Base-by-base conservation (phyloP, 2,329 filamentous ascomycete species). In the Colletotrichum higginsianum region DNA sequence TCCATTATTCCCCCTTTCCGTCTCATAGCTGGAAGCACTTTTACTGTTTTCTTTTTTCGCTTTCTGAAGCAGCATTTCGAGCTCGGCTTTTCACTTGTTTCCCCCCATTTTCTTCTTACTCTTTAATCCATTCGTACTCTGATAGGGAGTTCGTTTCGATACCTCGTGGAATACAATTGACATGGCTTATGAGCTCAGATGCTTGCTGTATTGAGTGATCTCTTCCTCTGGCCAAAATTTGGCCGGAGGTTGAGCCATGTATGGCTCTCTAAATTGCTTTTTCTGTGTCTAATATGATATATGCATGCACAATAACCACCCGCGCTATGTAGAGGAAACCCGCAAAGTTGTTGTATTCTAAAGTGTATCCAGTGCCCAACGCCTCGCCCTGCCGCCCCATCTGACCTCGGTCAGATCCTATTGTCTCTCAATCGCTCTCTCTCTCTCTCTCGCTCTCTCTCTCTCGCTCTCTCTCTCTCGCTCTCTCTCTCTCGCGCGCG, bases 141-240 rank as follows among this genome's bases (percentile, higher is more conserved):
- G 82, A 82, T 84, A 80, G 79, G 82, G 81, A 83, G 80, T 79
- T 80, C 79, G 79, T 81, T 82, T 84, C 79, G 79, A 83, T 83
- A 82, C 80, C 79, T 83, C 79, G 77, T 77, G 79, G 64, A 71
- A 71, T 71, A 56, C 62, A 66, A 53, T 53, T 49, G 67, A 60
- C 62, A 67, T 70, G 67, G 50, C 61, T 70, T 66, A 70, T 61
- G 67, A 70, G 12, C 81, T 80, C 78, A 78, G 76, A 78, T 67
- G 71, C 57, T 60, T 61, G 47, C 52, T 74, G 68, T 71, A 8
- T 42, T 9, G 6, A 63, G 40, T 60, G 61, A 53, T 42, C 79
- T 91, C 35, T 57, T 46, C n/a, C 11, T 23, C 38, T 40, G 21
- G 44, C 60, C n/a, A 52, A 42, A 8, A 1, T 15, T 21, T 49